Conservation (phyloP, 768 basidiomycete species). For the Pisolithus microcarpus region DNA sequence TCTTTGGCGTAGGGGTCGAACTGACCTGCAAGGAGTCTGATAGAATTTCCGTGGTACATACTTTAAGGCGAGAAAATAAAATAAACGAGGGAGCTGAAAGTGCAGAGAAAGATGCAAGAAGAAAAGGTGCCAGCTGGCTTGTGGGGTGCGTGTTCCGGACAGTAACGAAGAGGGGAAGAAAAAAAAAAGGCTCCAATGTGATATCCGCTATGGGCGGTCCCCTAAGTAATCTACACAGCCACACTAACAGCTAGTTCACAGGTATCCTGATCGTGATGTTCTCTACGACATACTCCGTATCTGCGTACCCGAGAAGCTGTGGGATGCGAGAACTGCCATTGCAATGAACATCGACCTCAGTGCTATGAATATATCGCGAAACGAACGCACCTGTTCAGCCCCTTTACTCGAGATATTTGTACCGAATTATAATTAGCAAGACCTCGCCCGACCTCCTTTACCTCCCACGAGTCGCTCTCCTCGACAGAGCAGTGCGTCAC, state of each 20-base stretch:
- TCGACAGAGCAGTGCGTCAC: slow-evolving; percentile 24
- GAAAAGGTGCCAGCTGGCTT: background rate
- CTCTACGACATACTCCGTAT: slow-evolving; percentile 96
- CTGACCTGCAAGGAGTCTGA: slow-evolving; percentile 68
- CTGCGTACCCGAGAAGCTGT: slow-evolving; percentile 82
- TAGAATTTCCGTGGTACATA: slow-evolving; percentile 81
- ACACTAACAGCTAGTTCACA: slow-evolving; percentile 24
- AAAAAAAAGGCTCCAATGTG: background rate
- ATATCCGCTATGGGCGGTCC: slow-evolving; percentile 1
- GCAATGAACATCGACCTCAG: slow-evolving; percentile 3
- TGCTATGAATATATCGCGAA: background rate
- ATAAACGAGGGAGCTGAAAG: background rate
- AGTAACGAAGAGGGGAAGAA: slow-evolving; percentile 4
- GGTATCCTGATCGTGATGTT: slow-evolving; percentile 76
- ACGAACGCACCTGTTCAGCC: slow-evolving; percentile 75
- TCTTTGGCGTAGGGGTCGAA: slow-evolving; percentile 2
- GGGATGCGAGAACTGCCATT: slow-evolving; percentile 65
- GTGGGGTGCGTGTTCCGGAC: background rate
- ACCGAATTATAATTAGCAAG: slow-evolving; percentile 93
- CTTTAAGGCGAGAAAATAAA: slow-evolving; percentile 23
- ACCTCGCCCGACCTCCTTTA: slow-evolving; percentile 88
- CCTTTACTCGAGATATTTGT: slow-evolving; percentile 83
- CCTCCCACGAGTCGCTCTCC: slow-evolving; percentile 52
- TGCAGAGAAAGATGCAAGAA: slow-evolving; percentile 3
- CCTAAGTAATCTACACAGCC: slow-evolving; percentile 40